Percentiles rank a stretch among this genome's conserved stretches.
Evolutionary conservation across 2,329 filamentous ascomycete species (phyloP).

Genomic region (Nemania sp.): DNA sequence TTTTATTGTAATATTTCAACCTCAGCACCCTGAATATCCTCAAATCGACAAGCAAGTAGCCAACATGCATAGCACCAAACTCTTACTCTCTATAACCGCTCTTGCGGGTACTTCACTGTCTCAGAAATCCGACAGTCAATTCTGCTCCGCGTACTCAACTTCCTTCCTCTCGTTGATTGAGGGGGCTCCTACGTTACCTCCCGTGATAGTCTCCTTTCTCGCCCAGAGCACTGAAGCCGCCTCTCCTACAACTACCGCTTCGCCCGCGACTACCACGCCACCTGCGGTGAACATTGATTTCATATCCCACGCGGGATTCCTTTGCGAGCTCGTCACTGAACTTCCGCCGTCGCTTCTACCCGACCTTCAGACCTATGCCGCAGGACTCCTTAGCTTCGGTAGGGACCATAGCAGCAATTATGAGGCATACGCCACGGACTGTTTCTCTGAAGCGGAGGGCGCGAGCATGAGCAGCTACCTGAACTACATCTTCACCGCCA

Average conservation of each 20-base stretch:
- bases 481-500: no score
- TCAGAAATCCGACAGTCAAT: constrained; percentile 11
- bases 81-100: constrained; percentile 8
- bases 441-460: no score
- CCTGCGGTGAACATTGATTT: no score
- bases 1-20: no score
- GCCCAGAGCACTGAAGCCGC: background rate
- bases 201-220: constrained; percentile 9
- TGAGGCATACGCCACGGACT: no score
- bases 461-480: no score
- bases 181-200: constrained; percentile 4
- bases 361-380: constrained; percentile 1
- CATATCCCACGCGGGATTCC: background rate
- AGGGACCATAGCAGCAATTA: background rate
- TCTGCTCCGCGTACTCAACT: background rate
- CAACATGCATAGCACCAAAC: constrained; percentile 10
- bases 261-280: no score
- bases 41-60: background rate
- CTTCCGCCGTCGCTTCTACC: constrained; percentile 16
- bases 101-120: constrained; percentile 11
- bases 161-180: constrained; percentile 6
- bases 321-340: constrained; percentile 8
- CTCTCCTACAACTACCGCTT: background rate
- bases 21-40: background rate
- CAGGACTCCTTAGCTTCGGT: background rate